Evolutionary conservation across 345 rosid species (phyloP), one percentile per base, ranked within the genome.

Genomic region (Viola odorata): DNA sequence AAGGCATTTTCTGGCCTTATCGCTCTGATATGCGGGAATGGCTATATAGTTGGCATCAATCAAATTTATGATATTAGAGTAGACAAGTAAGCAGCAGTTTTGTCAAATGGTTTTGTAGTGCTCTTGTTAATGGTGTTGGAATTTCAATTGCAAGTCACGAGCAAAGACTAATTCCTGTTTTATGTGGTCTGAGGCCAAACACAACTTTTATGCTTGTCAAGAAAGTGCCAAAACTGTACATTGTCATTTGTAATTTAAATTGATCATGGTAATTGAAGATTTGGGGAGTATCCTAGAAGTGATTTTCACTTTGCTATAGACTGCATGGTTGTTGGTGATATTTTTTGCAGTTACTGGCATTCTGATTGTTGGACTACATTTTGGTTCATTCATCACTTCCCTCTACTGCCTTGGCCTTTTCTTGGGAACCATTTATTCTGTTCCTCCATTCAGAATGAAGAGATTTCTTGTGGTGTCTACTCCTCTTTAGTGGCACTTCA

Each of bases 31-130:
- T 92, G 96, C 57, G 98, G 96, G 38, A 92, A 92, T 69, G 98
- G 98, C 36, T 92, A 89, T 70, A 92, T 92, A 39, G 98, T 92
- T 39, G 98, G 98, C 84, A 85, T 92, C 87, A 92, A 92, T 80
- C 98, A 92, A 76, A 92, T 92, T 76, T 92, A 84, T 44, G 98
- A 92, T 74, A 79, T 92, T 50, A 91, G 96, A 56, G 89, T 92
- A 61, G 98, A 92, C 83, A 92, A 87, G 96, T 92, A 87, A 12
- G 98, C 56, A 8, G 52, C 65, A 10, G 51, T 58, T 14, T 37
- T 59, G n/a, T 51, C 55, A 66, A 13, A 39, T 63, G 50, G 44
- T 47, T 12, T 13, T 23, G 12, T 64, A 23, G 32, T 23, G 32
- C 32, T 23, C 32, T 23, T 23, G 32, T 23, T 23, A 23, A 23